phyloP scores from a whole-genome alignment of 2,329 filamentous ascomycete species.

The Amphichorda felina region DNA sequence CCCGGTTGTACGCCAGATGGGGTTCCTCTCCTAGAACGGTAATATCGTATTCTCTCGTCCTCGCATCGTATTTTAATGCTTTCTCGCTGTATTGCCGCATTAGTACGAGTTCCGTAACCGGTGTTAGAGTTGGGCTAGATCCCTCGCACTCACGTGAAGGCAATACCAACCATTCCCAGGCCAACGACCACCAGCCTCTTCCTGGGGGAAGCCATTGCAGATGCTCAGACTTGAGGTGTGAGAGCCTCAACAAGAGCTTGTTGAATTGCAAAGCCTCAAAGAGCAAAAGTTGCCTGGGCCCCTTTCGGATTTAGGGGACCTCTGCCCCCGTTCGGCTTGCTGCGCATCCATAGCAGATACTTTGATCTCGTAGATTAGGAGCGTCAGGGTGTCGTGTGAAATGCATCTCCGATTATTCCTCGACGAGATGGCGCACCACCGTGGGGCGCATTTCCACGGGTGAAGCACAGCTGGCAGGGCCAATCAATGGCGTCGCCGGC shows the following conservation, averaged over 20 bases:
- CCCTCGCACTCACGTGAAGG: slow-evolving; percentile 76
- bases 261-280: no score
- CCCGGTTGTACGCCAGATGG: slow-evolving; percentile 82
- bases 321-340: no score
- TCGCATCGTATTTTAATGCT: slow-evolving; percentile 70
- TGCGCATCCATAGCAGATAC: no score
- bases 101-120: no score
- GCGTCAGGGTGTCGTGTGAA: no score
- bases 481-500: no score
- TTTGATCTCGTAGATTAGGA: no score
- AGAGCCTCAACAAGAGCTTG: no score
- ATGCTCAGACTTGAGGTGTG: no score
- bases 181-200: slow-evolving; percentile 57
- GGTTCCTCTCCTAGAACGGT: slow-evolving; percentile 81
- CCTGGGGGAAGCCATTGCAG: not conserved
- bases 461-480: not conserved
- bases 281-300: no score
- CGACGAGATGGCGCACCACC: not conserved
- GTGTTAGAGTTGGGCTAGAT: not conserved
- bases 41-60: slow-evolving; percentile 64
- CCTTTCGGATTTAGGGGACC: no score
- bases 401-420: slow-evolving; percentile 2
- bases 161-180: slow-evolving; percentile 83
- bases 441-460: slow-evolving; percentile 1
- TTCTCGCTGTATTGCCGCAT: slow-evolving; percentile 80